These are phyloP conservation scores for Boletus sp. DNA, from an alignment of 768 basidiomycete genomes.

Conservation along the genomic window DNA sequence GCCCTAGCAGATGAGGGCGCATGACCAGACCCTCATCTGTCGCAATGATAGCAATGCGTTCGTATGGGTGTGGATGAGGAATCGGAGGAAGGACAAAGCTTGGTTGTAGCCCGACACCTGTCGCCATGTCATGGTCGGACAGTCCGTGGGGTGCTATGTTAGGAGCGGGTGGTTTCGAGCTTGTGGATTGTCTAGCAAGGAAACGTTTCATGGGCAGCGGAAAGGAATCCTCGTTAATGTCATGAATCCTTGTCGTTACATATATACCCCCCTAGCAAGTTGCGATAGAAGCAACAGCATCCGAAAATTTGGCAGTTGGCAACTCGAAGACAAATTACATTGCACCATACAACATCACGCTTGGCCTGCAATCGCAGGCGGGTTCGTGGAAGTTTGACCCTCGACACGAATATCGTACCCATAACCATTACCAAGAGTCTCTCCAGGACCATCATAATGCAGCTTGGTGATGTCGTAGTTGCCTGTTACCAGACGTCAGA, in stretches of 20 bases:
- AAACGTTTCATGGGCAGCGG: slow-evolving; percentile 32
- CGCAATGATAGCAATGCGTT: slow-evolving; percentile 60
- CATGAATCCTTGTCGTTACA: not conserved
- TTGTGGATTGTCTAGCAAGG: slow-evolving; percentile 23
- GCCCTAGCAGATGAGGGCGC: slow-evolving; percentile 48
- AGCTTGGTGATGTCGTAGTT: slow-evolving; percentile 90
- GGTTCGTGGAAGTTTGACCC: slow-evolving; percentile 53
- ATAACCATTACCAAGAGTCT: slow-evolving; percentile 72
- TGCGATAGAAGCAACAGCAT: not conserved
- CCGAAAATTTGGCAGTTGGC: slow-evolving; percentile 2
- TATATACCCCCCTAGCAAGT: not conserved
- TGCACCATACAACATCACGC: slow-evolving; percentile 28
- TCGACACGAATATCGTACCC: slow-evolving; percentile 75
- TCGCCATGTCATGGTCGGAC: slow-evolving; percentile 8
- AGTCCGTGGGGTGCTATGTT: not conserved
- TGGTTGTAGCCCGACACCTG: slow-evolving; percentile 45
- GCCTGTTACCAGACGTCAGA: slow-evolving; percentile 44
- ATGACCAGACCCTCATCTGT: slow-evolving; percentile 66
- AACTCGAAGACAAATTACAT: slow-evolving; percentile 14
- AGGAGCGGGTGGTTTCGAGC: slow-evolving; percentile 1
- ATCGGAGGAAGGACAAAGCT: slow-evolving; percentile 64
- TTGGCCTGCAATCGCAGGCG: slow-evolving; percentile 36
- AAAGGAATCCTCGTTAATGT: not conserved
- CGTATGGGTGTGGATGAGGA: slow-evolving; percentile 74
- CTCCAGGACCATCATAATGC: slow-evolving; percentile 86